Percentiles rank a stretch among this genome's conserved stretches.
These are phyloP conservation scores for Cryphonectria parasitica DNA, from an alignment of 2,329 filamentous ascomycete genomes.

Conservation along the genomic window DNA sequence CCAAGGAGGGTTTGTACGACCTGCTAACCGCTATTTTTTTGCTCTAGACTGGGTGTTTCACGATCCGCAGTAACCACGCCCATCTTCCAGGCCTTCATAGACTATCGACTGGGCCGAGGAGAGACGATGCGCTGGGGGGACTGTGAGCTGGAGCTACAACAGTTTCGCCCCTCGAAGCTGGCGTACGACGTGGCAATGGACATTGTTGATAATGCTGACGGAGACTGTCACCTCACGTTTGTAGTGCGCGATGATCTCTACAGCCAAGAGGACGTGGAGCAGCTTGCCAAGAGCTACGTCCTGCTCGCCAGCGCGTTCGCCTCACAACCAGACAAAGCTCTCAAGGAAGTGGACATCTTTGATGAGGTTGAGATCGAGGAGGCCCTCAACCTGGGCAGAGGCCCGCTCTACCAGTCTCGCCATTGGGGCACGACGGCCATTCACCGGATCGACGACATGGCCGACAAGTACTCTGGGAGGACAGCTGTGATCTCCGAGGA, in stretches of 20 bases:
- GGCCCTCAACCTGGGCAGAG: not conserved
- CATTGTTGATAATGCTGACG: not conserved
- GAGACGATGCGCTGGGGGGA: not conserved
- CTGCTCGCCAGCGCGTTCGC: not conserved
- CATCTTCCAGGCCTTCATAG: not conserved
- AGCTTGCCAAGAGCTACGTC: not conserved
- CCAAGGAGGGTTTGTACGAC: too few relatives aligned
- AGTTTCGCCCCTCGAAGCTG: slow-evolving; percentile 37
- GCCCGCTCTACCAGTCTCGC: not conserved
- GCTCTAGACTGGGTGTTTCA: not conserved
- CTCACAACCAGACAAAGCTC: slow-evolving; percentile 42
- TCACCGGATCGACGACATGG: slow-evolving; percentile 43
- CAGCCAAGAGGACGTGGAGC: not conserved
- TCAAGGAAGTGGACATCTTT: slow-evolving; percentile 35
- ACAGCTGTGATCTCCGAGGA: slow-evolving; percentile 30
- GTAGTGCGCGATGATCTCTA: slow-evolving; percentile 29
- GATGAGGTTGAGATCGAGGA: slow-evolving; percentile 36
- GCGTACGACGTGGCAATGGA: not conserved
- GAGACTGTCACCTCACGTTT: not conserved
- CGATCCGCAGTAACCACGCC: not conserved
- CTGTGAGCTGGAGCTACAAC: not conserved
- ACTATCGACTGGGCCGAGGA: not conserved
- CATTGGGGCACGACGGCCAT: slow-evolving; percentile 34
- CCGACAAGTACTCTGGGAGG: slow-evolving; percentile 17
- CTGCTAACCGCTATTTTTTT: too few relatives aligned